Base-by-base conservation (phyloP, 768 basidiomycete species). In the Boletus bicolor region DNA sequence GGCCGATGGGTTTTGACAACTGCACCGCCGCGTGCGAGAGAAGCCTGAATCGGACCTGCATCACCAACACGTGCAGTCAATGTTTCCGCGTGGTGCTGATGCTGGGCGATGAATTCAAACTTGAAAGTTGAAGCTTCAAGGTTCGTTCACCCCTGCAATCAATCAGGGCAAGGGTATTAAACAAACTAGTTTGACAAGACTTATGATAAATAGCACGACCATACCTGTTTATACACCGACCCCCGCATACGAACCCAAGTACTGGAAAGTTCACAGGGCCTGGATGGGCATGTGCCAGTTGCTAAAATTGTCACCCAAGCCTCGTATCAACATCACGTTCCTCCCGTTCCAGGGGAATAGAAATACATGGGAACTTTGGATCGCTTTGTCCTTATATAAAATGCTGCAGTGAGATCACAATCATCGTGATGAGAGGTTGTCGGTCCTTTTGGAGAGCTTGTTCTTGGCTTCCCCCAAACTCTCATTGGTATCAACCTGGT, bases 341-440 rank as follows among this genome's bases (percentile, higher is more conserved):
- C 36, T 44, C 46, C 41, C 36, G n/a, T 14, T 8, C 34, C 26
- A 35, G 8, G 44, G 30, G 55, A 28, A 28, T 6, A 14, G 28
- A 14, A 35, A 19, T 35, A 30, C 53, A 44, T 59, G 56, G 46
- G 62, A 62, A 62, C 5, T 46, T 37, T n/a, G 19, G 17, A 15
- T 5, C 21, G 17, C 19, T 26, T 30, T 42, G 7, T 26, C 36
- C 32, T 41, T 58, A 32, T 30, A 56, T 49, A 43, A 41, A 28
- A 19, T 11, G 17, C 35, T 45, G 28, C 41, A 35, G 39, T 30
- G 44, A 28, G n/a, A 17, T 50, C 34, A 26, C 19, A 37, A 38
- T 43, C 35, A 52, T n/a, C 19, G 41, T 41, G 34, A 49, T 46
- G 51, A 17, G 36, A 49, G 32, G 39, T 11, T 26, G 12, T 43